A percentile compares a stretch with the other conserved stretches of the same genome.
Conservation (phyloP, 1,284 basidiomycete genomes). For the Leccinum subrobustum region DNA sequence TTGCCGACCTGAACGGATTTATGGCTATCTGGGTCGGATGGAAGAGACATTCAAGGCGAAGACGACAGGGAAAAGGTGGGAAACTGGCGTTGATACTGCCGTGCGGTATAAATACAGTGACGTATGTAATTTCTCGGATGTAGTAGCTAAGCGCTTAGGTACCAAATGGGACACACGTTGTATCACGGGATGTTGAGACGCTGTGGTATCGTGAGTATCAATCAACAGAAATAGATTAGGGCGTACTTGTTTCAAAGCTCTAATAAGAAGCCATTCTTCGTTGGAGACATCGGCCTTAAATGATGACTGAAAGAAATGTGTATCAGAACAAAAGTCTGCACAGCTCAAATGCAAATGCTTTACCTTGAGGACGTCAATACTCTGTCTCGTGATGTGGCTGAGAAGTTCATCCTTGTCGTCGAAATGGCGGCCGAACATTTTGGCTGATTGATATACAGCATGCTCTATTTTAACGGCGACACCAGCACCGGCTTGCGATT, state of each 20-base stretch:
- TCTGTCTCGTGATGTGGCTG: constrained; percentile 87
- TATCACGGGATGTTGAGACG: constrained; percentile 47
- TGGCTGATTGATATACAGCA: constrained; percentile 92
- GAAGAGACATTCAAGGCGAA: constrained; percentile 22
- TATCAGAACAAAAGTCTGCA: constrained; percentile 4
- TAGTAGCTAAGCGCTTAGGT: neutral
- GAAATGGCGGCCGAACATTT: constrained; percentile 93
- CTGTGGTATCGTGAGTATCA: constrained; percentile 23
- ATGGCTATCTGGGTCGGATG: constrained; percentile 7
- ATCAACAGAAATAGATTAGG: neutral
- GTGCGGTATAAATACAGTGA: constrained; percentile 36
- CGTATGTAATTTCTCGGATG: constrained; percentile 15
- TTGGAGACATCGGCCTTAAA: constrained; percentile 90
- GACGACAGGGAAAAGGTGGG: neutral
- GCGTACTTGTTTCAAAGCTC: constrained; percentile 83
- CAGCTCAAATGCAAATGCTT: constrained; percentile 17
- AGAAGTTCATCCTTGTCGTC: constrained; percentile 95
- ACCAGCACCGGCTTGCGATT: constrained; percentile 90
- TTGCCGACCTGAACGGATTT: constrained; percentile 9
- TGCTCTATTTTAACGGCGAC: constrained; percentile 99
- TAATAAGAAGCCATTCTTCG: constrained; percentile 95
- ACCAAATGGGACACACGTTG: neutral
- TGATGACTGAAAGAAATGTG: constrained; percentile 50
- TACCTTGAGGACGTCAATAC: constrained; percentile 94
- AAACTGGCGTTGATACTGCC: neutral